Evolutionary conservation across 2,329 filamentous ascomycete species (phyloP).

Genomic region (Xylariaceae sp.): DNA sequence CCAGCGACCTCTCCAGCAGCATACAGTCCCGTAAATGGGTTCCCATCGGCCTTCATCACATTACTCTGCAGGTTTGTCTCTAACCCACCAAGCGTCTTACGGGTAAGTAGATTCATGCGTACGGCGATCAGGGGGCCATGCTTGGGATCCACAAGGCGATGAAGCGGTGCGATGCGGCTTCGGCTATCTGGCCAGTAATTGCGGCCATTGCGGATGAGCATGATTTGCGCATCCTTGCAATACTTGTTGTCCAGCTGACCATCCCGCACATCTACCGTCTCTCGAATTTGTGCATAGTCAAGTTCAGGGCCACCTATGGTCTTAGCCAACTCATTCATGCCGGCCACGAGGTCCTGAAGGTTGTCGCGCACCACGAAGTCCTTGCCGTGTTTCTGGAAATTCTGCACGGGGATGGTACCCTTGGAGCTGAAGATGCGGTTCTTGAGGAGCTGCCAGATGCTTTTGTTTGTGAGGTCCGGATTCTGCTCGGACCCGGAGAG

Average conservation of each 20-base stretch:
- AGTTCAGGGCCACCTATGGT: constrained; percentile 55
- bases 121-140: constrained; percentile 67
- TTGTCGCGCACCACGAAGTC: constrained; percentile 67
- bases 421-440: constrained; percentile 58
- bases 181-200: constrained; percentile 61
- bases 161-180: constrained; percentile 59
- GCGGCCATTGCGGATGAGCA: constrained; percentile 65
- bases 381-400: constrained; percentile 63
- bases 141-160: constrained; percentile 59
- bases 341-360: constrained; percentile 60
- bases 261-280: constrained; percentile 60
- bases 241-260: constrained; percentile 62
- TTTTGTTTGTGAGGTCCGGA: constrained; percentile 65
- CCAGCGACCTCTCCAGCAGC: constrained; percentile 67
- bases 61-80: constrained; percentile 65
- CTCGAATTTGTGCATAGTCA: constrained; percentile 51
- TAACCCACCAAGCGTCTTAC: constrained; percentile 66
- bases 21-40: constrained; percentile 61
- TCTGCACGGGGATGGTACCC: constrained; percentile 62
- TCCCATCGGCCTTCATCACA: constrained; percentile 58
- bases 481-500: constrained; percentile 70
- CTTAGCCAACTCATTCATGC: constrained; percentile 64
- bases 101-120: constrained; percentile 64
- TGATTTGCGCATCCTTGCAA: constrained; percentile 67
- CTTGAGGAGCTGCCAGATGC: constrained; percentile 57